A percentile compares a stretch with the other conserved stretches of the same genome.
Conservation (phyloP, 345 rosid genomes). For the Corchorus olitorius region DNA sequence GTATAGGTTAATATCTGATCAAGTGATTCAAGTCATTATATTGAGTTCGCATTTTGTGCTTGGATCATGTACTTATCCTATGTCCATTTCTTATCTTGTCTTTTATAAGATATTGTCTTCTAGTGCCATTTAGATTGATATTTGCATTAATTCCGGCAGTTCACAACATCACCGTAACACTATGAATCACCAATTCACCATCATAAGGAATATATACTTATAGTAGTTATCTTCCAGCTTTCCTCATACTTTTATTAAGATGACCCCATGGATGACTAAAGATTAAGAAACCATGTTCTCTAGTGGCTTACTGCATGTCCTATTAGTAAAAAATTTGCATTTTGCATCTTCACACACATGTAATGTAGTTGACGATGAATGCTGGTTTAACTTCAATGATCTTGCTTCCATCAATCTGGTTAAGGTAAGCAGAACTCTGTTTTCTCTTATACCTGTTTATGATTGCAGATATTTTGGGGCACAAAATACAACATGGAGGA, state of each 20-base stretch:
- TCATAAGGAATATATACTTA: background rate
- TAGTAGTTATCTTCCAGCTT: background rate
- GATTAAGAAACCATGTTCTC: no score
- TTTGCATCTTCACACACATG: no score
- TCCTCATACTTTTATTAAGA: background rate
- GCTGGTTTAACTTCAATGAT: background rate
- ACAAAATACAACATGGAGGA: conserved; percentile 18
- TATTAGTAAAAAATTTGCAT: background rate
- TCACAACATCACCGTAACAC: background rate
- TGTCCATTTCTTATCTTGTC: no score
- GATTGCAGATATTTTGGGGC: background rate
- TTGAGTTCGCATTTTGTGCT: no score
- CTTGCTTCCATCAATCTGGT: background rate
- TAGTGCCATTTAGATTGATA: background rate
- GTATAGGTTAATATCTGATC: no score
- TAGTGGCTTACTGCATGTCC: no score
- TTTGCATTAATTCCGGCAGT: background rate
- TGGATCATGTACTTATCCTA: no score
- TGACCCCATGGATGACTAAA: no score
- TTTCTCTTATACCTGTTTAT: background rate
- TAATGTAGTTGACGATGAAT: no score
- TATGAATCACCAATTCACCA: no score
- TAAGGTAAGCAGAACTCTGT: background rate
- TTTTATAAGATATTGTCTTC: background rate
- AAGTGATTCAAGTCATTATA: no score